Evolutionary conservation across 176 grass and related monocot genomes (phyloP).

Genomic region (Avena atlantica): DNA sequence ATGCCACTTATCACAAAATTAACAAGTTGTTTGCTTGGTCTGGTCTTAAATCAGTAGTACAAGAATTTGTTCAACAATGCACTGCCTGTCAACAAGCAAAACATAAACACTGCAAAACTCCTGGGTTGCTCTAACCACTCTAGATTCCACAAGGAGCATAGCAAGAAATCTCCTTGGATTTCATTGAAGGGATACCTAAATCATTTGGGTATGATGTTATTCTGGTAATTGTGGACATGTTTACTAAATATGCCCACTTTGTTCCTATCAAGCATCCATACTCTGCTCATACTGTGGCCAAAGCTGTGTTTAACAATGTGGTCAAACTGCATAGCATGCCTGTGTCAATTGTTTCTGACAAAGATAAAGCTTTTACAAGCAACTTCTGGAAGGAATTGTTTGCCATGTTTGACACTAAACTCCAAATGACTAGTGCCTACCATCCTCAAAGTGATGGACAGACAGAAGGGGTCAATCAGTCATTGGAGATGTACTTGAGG

Average conservation of each 20-base stretch:
- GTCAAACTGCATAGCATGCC: neutral
- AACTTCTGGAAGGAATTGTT: neutral
- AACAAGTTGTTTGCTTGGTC: neutral
- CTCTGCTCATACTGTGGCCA: neutral
- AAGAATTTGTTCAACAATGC: neutral
- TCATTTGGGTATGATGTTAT: neutral
- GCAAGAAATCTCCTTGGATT: neutral
- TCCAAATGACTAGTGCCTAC: neutral
- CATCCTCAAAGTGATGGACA: neutral
- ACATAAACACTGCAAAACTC: neutral
- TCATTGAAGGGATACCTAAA: neutral
- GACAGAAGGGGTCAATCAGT: neutral
- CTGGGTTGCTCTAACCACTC: neutral
- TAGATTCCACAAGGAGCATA: neutral
- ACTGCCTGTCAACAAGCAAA: neutral
- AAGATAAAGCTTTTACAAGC: neutral
- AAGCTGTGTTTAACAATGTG: neutral
- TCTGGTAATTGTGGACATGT: neutral
- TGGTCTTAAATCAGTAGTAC: too few relatives aligned
- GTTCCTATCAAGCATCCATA: neutral
- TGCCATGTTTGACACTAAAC: neutral
- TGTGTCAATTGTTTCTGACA: neutral
- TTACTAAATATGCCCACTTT: neutral
- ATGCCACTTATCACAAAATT: neutral
- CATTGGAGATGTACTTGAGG: neutral